Conservation (phyloP, 139 green algal genomes). For the Eudorina sp. region DNA sequence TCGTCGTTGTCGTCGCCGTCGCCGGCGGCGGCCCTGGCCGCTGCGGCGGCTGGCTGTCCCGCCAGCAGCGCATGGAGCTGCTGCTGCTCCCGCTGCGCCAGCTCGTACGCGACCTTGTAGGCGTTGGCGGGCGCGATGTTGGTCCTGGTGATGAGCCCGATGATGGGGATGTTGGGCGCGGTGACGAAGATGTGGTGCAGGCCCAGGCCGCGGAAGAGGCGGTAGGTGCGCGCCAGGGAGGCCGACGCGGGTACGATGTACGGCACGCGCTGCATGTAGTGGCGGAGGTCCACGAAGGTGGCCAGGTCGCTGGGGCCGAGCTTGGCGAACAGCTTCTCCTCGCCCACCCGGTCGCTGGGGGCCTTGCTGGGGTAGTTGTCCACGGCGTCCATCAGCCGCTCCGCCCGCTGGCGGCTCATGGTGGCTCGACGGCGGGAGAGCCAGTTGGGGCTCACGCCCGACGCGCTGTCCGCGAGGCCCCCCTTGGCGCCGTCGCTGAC, state of each 20-base stretch:
- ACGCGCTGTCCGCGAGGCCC: too few species aligned
- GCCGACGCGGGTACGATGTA: conserved; percentile 58
- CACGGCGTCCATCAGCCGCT: conserved; percentile 23
- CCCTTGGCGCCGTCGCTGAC: background rate
- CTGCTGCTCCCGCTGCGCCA: conserved; percentile 23
- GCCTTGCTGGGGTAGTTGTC: conserved; percentile 46
- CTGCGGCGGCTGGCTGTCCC: background rate
- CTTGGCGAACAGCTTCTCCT: conserved; percentile 40
- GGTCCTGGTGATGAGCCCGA: conserved; percentile 34
- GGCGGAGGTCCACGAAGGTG: conserved; percentile 31
- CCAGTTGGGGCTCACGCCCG: background rate
- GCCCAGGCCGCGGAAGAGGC: conserved; percentile 81
- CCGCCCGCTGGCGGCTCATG: background rate
- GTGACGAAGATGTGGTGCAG: conserved; percentile 81
- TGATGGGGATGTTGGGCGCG: conserved; percentile 11
- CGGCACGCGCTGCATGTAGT: conserved; percentile 61
- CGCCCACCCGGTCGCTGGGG: background rate
- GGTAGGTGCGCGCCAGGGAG: conserved; percentile 72
- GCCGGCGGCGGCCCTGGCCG: background rate
- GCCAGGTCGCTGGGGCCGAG: conserved; percentile 17
- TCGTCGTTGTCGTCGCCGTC: background rate
- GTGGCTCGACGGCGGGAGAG: background rate
- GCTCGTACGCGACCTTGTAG: conserved; percentile 20
- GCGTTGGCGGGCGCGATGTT: conserved; percentile 6
- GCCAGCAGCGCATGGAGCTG: background rate